A percentile compares a stretch with the other conserved stretches of the same genome.
Evolutionary conservation across 164 flowering plant species (phyloP).

Genomic region (Platanus orientalis): DNA sequence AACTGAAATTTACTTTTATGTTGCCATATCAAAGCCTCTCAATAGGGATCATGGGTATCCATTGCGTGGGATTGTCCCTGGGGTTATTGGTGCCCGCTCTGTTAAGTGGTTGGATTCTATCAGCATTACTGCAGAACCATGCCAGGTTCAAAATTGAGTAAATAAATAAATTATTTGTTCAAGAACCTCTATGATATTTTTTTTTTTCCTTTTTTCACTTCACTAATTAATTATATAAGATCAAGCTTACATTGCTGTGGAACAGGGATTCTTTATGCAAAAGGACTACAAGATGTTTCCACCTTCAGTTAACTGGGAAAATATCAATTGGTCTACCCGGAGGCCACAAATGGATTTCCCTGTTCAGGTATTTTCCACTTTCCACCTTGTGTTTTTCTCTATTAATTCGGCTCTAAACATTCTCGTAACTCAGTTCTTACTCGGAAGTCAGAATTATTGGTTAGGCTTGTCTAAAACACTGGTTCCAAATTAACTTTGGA

Average conservation of each 20-base stretch:
- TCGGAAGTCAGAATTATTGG: neutral
- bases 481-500: neutral
- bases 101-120: slow-evolving; percentile 94
- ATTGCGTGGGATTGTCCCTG: slow-evolving; percentile 82
- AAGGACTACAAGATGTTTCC: slow-evolving; percentile 99
- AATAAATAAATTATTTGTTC: neutral
- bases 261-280: slow-evolving; percentile 98
- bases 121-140: slow-evolving; percentile 70
- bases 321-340: slow-evolving; percentile 85
- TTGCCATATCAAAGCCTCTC: slow-evolving; percentile 44
- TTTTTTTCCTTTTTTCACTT: neutral
- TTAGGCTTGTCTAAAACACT: neutral
- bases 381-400: neutral
- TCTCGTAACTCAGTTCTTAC: neutral
- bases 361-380: slow-evolving; percentile 59
- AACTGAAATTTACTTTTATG: slow-evolving; percentile 7
- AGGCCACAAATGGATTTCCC: slow-evolving; percentile 95
- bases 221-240: neutral
- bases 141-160: slow-evolving; percentile 53
- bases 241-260: slow-evolving; percentile 5
- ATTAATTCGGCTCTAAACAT: neutral
- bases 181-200: neutral
- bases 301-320: slow-evolving; percentile 93
- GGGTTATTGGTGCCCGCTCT: slow-evolving; percentile 97
- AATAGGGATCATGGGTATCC: slow-evolving; percentile 99